Evolutionary conservation across 2,329 filamentous ascomycete genomes (phyloP), one percentile per base, ranked within the genome.

Genomic region (Trichoderma atroviride): DNA sequence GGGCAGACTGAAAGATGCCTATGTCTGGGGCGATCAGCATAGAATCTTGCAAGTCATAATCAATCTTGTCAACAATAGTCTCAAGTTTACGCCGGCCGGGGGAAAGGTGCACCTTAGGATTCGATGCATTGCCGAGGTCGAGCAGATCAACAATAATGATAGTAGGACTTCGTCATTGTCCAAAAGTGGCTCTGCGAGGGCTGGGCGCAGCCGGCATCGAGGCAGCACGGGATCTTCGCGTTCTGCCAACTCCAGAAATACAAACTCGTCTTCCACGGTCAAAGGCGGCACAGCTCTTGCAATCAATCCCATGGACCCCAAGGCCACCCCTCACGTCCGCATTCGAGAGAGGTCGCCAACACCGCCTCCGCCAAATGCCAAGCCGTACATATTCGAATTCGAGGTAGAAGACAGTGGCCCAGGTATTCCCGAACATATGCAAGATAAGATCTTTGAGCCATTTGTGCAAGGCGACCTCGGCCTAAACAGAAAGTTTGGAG

Each of bases 381-480:
- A 86, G 76, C 86, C 87, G n/a, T 87, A 92, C 66, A 77, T 89
- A 11, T 97, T 97, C 74, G 92, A 96, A 75, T 97, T 97, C 71
- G 92, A 96, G 76, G 93, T 97, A 0, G 86, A 93, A 76, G 94
- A 97, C 73, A 95, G 90, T 0, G 94, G 94, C 0, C 94, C 93
- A 0, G 94, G 94, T 33, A 97, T 97, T 68, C 88, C 93, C 0
- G 87, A 89, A 7, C 83, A 91, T 72, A 87, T 96, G 78, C 93
- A 94, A 74, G 84, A 92, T 69, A 90, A 90, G 73, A 93, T 97
- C 11, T 97, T 97, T 77, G 94, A 97, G 78, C 94, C 94, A 0
- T 97, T 97, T 76, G 92, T 97, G 0, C 94, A 97, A 79, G 94
- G 92, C n/a, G 94, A 97, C 76, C 82, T 96, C 1, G 92, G 93